A percentile compares a stretch with the other conserved stretches of the same genome.
Evolutionary conservation across 345 rosid species (phyloP).

Genomic region (Populus tremula): DNA sequence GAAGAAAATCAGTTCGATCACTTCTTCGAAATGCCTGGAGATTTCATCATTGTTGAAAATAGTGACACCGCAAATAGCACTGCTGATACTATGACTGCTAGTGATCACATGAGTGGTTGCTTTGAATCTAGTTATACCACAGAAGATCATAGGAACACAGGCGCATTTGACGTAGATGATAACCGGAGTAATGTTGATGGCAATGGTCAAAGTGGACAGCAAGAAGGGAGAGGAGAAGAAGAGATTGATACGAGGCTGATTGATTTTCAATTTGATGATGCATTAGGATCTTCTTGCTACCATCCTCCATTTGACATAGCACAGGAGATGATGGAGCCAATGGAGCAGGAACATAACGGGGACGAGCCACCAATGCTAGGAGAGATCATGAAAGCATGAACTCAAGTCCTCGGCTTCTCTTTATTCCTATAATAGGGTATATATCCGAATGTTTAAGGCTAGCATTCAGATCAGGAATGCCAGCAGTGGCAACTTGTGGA

Average conservation of each 20-base stretch:
- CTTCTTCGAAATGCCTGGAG: constrained; percentile 19
- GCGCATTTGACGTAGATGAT: background rate
- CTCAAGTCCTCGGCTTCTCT: constrained; percentile 48
- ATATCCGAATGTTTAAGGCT: constrained; percentile 37
- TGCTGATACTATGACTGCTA: background rate
- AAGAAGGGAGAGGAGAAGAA: constrained; percentile 11
- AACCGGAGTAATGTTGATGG: constrained; percentile 2
- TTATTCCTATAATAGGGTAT: constrained; percentile 40
- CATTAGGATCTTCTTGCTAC: background rate
- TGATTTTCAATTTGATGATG: constrained; percentile 29
- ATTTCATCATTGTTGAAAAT: constrained; percentile 4
- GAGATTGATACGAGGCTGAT: constrained; percentile 9
- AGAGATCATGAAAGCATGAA: constrained; percentile 34
- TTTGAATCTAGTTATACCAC: constrained; percentile 13
- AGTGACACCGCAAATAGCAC: background rate
- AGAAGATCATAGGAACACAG: background rate
- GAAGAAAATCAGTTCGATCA: constrained; percentile 12
- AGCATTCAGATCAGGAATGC: constrained; percentile 9
- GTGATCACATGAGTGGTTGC: background rate
- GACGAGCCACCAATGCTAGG: constrained; percentile 23
- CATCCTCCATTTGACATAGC: constrained; percentile 42
- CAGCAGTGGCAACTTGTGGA: background rate
- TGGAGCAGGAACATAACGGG: constrained; percentile 1
- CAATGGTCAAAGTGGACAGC: background rate
- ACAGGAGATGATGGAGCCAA: constrained; percentile 37